Evolutionary conservation across 2,329 filamentous ascomycete genomes (phyloP), one percentile per base, ranked within the genome.

Genomic region (Sordariomycetes sp.): DNA sequence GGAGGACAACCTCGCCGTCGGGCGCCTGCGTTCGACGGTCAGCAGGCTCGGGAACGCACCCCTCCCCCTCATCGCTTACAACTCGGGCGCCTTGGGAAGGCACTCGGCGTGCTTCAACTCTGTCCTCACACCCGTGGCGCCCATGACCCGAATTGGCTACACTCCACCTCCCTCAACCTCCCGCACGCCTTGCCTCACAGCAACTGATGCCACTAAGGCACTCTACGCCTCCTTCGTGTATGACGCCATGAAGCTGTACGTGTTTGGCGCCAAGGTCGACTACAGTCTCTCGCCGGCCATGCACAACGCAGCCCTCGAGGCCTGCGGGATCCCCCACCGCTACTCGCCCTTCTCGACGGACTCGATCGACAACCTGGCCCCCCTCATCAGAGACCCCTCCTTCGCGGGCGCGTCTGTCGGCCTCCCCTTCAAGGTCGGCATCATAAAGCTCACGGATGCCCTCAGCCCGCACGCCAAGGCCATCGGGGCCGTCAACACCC

Each of bases 221-320:
- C 75, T 90, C 0, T 89, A 85, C 64, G 76, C 82, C 3, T 84
- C 82, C 1, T 88, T 87, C 59, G 75, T 86, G 1, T 80, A 84
- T 56, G 85, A 90, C 48, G 78, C 84, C 0, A 83, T 91, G 76
- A 82, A 85, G 55, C 83, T 89, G 58, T 88, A 87, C 63, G 85
- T 91, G 37, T 81, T 90, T 55, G 88, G 88, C n/a, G 84, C 81
- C 58, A 85, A 85, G 58, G 82, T 88, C 11, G 81, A 78, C 55
- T 89, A 88, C 71, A 90, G 85, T 66, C 69, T 91, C 59, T 90
- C 88, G 0, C 88, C 88, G 1, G 84, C 85, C 7, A 91, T 91
- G 87, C 88, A 92, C 68, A 88, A 85, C 58, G 78, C 85, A 6
- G 88, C 87, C 0, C 83, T 88, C 59, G 74, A 77, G 57, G 79